phyloP scores from a whole-genome alignment of 2,329 filamentous ascomycete genomes.

The Bipolaris sorokiniana region DNA sequence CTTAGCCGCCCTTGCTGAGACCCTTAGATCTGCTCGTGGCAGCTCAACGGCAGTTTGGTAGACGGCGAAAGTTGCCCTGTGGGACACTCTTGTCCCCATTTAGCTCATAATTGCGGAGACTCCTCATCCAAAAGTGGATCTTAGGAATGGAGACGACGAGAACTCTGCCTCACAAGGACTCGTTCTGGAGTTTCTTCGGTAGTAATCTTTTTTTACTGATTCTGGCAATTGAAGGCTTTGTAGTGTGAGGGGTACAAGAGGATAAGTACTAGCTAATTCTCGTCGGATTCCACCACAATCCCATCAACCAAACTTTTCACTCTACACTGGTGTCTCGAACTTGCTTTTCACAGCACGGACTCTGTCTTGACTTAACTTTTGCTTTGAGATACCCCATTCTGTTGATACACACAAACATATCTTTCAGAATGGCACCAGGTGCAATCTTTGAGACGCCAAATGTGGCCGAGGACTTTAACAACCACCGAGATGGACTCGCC shows the following conservation, averaged over 20 bases:
- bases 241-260: conserved; percentile 14
- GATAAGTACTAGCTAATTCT: conserved; percentile 32
- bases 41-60: conserved; percentile 12
- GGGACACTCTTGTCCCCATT: conserved; percentile 11
- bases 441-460: conserved; percentile 53
- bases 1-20: conserved; percentile 30
- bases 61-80: conserved; percentile 42
- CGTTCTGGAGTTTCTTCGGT: conserved; percentile 32
- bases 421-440: conserved; percentile 53
- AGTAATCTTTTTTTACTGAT: conserved; percentile 6
- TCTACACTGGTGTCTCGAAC: not conserved
- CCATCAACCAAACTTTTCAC: conserved; percentile 10
- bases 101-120: conserved; percentile 21
- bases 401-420: conserved; percentile 3
- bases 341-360: conserved; percentile 2
- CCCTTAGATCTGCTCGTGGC: conserved; percentile 19
- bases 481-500: conserved; percentile 62
- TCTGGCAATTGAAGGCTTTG: conserved; percentile 15
- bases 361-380: conserved; percentile 1
- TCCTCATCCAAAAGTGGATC: conserved; percentile 25
- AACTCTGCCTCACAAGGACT: conserved; percentile 23
- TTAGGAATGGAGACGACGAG: conserved; percentile 24
- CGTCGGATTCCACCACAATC: conserved; percentile 5
- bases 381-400: conserved; percentile 28
- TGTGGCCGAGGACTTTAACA: conserved; percentile 53